These are phyloP conservation scores for Zizania palustris DNA, from an alignment of 202 grass and related monocot genomes.

Conservation along the genomic window DNA sequence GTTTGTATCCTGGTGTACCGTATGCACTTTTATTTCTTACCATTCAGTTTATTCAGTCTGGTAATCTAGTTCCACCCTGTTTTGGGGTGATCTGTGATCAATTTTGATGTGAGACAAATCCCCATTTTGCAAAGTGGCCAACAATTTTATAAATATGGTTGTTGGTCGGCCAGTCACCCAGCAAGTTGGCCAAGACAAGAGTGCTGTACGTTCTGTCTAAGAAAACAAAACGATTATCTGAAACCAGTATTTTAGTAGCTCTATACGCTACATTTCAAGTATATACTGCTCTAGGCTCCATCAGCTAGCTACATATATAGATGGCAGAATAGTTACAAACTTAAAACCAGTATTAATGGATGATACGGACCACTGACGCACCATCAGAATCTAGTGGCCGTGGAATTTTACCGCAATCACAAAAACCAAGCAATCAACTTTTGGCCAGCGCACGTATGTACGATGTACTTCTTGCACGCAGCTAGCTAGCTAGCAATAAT, in stretches of 20 bases:
- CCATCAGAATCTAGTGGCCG: not conserved
- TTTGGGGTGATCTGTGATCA: not conserved
- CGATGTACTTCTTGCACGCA: not conserved
- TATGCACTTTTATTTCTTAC: not conserved
- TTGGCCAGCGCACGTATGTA: not conserved
- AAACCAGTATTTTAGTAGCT: not conserved
- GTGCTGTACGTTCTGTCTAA: not conserved
- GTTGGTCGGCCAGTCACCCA: not conserved
- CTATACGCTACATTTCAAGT: too few relatives aligned
- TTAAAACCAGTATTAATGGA: not conserved
- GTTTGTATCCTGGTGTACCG: not conserved
- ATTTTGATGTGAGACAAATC: not conserved
- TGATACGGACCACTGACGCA: not conserved
- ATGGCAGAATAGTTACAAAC: not conserved
- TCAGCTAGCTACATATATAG: not conserved
- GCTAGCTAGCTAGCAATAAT: not conserved
- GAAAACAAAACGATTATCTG: not conserved
- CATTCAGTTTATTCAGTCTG: not conserved
- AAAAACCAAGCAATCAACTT: slow-evolving; percentile 6
- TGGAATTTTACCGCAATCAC: slow-evolving; percentile 5
- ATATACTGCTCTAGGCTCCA: not conserved
- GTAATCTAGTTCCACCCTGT: not conserved
- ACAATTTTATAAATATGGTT: not conserved
- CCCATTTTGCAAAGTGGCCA: not conserved
- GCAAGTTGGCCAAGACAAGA: not conserved